Evolutionary conservation across 2,329 filamentous ascomycete species (phyloP), one percentile per base, ranked within the genome.

Genomic region (Phaeoacremonium minimum): DNA sequence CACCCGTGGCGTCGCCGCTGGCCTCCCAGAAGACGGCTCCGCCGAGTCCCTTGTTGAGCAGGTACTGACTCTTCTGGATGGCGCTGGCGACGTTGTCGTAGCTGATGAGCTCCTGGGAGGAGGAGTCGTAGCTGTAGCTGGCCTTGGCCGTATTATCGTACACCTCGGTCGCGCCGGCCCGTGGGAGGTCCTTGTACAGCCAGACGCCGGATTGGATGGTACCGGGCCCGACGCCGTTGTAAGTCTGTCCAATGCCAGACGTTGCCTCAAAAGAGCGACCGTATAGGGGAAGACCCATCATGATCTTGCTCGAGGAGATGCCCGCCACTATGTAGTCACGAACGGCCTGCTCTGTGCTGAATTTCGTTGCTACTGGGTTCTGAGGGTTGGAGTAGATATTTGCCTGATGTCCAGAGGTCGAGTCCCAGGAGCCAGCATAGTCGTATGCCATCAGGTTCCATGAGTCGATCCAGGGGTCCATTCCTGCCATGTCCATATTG

Each of bases 21-120:
- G 78, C 82, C 59, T 94, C 87, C 87, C 87, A 95, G 74, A 85
- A 94, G 69, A 93, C 86, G 1, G 77, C 81, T 11, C 87, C 87
- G 2, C 84, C 87, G 2, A 94, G 71, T 0, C 73, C 66, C 36
- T 69, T 67, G 15, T 63, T 50, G 46, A 66, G 63, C 45, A 93
- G 69, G 51, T 83, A 93, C 7, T 65, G 54, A 1, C 74, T 74
- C 65, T 93, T 94, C 45, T 63, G 53, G 18, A 55, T 55, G 1
- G 75, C 76, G 44, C 81, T 77, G 19, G 62, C 56, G 1, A 76
- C 66, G 4, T 73, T 84, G 48, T 85, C 81, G 50, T 87, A 93
- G 16, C 76, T 78, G 34, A 95, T 67, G 63, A 93, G 76, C 50
- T 79, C 77, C 33, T 68, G 66, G 8, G 65, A 67, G 0, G 38